These are phyloP conservation scores for Raddia guianensis DNA, from an alignment of 176 grass and related monocot species.

Conservation along the genomic window DNA sequence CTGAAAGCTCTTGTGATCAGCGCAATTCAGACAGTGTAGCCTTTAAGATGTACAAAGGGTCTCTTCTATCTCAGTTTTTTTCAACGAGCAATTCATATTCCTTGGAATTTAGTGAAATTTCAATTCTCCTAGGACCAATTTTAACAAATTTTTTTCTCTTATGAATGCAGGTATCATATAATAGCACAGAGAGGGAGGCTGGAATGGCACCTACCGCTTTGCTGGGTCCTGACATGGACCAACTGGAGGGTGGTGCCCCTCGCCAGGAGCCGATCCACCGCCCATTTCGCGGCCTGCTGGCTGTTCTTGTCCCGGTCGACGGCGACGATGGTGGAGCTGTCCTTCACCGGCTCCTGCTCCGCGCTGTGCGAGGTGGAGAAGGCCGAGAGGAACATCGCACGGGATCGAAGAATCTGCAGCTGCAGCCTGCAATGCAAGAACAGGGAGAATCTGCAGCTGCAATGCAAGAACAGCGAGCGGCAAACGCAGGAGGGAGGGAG, in stretches of 20 bases:
- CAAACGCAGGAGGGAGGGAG: not conserved
- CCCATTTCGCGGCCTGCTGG: constrained; percentile 80
- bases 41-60: constrained; percentile 4
- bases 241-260: constrained; percentile 59
- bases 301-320: constrained; percentile 87
- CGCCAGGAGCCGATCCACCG: constrained; percentile 64
- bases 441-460: not conserved
- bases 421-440: not conserved
- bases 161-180: not conserved
- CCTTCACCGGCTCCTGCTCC: constrained; percentile 34
- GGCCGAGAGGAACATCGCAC: constrained; percentile 50
- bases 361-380: constrained; percentile 34
- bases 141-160: not conserved
- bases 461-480: not conserved
- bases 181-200: not conserved
- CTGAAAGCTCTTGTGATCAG: not conserved
- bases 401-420: too few species aligned
- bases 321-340: constrained; percentile 52
- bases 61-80: not conserved
- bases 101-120: not conserved
- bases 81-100: not conserved
- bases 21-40: not conserved
- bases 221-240: constrained; percentile 61
- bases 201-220: constrained; percentile 48
- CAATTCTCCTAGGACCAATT: not conserved